Evolutionary conservation across 208 protist species (phyloP).

Genomic region (Novymonas esmeraldas): DNA sequence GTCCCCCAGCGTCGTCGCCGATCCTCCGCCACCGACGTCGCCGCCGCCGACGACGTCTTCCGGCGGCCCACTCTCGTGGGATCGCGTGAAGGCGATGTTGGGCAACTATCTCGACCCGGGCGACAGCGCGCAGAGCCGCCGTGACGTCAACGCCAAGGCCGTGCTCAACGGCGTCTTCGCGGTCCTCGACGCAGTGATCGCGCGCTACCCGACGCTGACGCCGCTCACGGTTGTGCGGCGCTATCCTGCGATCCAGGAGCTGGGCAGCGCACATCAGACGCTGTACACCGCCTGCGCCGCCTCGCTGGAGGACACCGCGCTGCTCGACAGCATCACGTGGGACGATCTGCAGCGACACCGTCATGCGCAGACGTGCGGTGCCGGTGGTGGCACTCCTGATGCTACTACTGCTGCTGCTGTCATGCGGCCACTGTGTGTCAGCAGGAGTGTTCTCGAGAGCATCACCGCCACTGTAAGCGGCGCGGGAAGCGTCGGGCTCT

Average conservation of each 20-base stretch:
- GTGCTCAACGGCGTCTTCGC: conserved; percentile 42
- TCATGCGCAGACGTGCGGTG: neutral
- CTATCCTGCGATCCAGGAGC: conserved; percentile 25
- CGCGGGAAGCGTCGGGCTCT: conserved; percentile 6
- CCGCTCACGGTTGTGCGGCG: conserved; percentile 28
- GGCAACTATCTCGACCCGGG: conserved; percentile 20
- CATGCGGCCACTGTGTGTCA: conserved; percentile 3
- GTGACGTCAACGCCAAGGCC: conserved; percentile 32
- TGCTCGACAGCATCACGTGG: conserved; percentile 24
- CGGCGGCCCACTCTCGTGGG: conserved; percentile 18
- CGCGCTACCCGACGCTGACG: conserved; percentile 38
- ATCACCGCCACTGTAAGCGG: neutral
- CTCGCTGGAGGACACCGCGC: conserved; percentile 24
- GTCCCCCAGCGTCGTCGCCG: too few species aligned
- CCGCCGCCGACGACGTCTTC: too few species aligned
- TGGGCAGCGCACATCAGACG: conserved; percentile 28
- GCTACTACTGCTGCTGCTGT: neutral
- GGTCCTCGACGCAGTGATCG: conserved; percentile 37
- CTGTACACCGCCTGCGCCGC: conserved; percentile 34
- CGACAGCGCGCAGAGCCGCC: conserved; percentile 7
- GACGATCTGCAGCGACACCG: conserved; percentile 4
- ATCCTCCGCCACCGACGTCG: neutral
- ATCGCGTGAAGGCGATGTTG: conserved; percentile 13
- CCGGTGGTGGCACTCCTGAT: neutral
- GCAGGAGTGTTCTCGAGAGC: neutral